Base-by-base conservation (phyloP, 805 yeast species). In the Ogataea glucozyma region DNA sequence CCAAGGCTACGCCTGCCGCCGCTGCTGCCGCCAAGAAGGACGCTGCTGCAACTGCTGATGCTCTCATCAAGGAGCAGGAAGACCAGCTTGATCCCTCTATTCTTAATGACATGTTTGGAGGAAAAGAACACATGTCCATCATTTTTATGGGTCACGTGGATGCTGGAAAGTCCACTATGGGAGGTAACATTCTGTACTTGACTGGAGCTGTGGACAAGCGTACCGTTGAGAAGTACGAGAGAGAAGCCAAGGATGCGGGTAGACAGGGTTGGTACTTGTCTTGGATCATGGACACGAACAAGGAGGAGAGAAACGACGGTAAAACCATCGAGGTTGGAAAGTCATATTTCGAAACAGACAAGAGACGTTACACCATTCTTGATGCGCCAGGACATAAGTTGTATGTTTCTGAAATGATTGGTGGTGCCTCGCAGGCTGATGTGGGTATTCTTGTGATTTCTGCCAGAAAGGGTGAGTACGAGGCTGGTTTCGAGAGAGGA, bases 321-420 rank as follows among this genome's bases (percentile, higher is more conserved):
- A 93, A 93, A 74, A 93, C 99, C 53, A 95, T 93, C 58, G 99
- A 93, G 72, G 98, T 93, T 47, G 99, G 99, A 63, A 89, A 90
- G 63, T 95, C 98, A 17, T 89, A 85, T 61, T 93, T 93, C 59
- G 99, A 93, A 75, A 93, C 99, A 46, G 98, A 90, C 22, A 89
- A 88, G 73, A 85, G 99, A 73, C 84, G 98, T 69, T 93, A 93
- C 74, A 91, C 99, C 32, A 89, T 93, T 56, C 80, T 93, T 66
- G 99, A 93, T 69, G 99, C 99, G 7, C 99, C 99, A 53, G 99
- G 99, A 40, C 99, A 93, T 76, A 93, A 93, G 73, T 85, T 93
- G 88, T 93, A 93, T 65, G 97, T 93, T 51, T 88, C 97, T 43
- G 95, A 89, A 68, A 93, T 93, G 99, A 93, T 93, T 75, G 98